phyloP scores from a whole-genome alignment of 306 rosid species.

The Fragaria iinumae region DNA sequence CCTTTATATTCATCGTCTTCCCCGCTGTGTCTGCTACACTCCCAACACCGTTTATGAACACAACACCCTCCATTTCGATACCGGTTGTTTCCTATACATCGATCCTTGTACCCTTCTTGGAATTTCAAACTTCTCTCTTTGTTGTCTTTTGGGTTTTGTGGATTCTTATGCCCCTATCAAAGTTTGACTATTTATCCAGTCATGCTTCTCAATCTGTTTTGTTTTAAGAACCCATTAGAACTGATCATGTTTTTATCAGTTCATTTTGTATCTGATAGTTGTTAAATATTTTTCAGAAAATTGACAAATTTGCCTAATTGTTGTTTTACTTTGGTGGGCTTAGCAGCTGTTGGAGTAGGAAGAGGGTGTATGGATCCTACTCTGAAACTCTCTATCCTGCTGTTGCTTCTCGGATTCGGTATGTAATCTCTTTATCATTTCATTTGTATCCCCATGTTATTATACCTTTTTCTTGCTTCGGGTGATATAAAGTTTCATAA shows the following conservation, averaged over 20 bases:
- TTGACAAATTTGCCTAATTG: not conserved
- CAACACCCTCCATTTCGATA: slow-evolving; percentile 57
- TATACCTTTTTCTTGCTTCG: not conserved
- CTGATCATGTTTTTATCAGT: not conserved
- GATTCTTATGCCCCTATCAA: slow-evolving; percentile 7
- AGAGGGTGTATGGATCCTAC: slow-evolving; percentile 60
- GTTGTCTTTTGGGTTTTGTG: slow-evolving; percentile 22
- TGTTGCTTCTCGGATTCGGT: slow-evolving; percentile 66
- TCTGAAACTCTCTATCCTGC: slow-evolving; percentile 43
- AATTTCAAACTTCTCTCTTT: slow-evolving; percentile 4
- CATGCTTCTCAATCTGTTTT: not conserved
- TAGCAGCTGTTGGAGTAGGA: slow-evolving; percentile 44
- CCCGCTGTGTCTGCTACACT: slow-evolving; percentile 37
- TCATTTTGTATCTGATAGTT: not conserved
- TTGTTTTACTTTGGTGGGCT: slow-evolving; percentile 4
- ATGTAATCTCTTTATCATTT: not conserved
- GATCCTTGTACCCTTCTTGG: not conserved
- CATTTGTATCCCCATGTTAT: not conserved
- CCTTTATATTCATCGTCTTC: slow-evolving; percentile 22
- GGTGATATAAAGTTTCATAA: not conserved
- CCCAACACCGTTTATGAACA: slow-evolving; percentile 53
- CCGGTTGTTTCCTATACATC: slow-evolving; percentile 28
- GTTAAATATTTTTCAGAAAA: not conserved
- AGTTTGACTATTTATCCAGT: slow-evolving; percentile 8
- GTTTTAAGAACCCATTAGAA: not conserved